Base-by-base conservation (phyloP, 352 stramenopile genomes). In the Pythium sukuiense region DNA sequence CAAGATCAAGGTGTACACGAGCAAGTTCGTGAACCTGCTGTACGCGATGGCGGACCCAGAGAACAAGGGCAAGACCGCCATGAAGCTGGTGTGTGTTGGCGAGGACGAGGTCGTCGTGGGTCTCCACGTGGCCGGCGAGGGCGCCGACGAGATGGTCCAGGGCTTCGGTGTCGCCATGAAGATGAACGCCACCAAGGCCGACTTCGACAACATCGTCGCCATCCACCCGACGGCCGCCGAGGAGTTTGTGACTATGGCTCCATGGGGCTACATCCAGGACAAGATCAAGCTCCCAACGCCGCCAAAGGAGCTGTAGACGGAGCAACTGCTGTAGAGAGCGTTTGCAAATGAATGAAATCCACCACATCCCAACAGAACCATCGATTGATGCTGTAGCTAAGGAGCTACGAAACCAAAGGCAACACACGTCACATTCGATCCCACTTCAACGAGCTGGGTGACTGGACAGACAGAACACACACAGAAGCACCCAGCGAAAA, bases 91-190 rank as follows among this genome's bases (percentile, higher is more conserved):
- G 52, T 97, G 84, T 63, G 74, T 81, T 11, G 94, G 92, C 35
- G 67, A 83, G 27, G 71, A 96, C 0, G 92, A 99, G 74, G 88
- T 86, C 33, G 96, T 99, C 27, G 95, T 99, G 39, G 98, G 98
- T 49, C 76, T 99, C 7, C 98, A 99, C 76, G 79, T 99, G 49
- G 96, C 98, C 55, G 97, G 96, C 55, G 89, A 97, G 68, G 92
- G 80, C 16, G 92, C 91, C 6, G 97, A 99, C 76, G 97, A 99
- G 85, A 99, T 99, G 78, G 76, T 99, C 65, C 98, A 99, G 80
- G 97, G 97, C 61, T 99, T 99, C 73, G 98, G 89, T 56, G 95
- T 99, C 24, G 97, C 98, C 2, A 91, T 99, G 65, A 99, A 99
- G 76, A 99, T 99, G 92, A 96, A 95, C 49, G 96, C 95, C 6